Evolutionary conservation across 1,139 yeast genomes (phyloP).

Genomic region (Diutina siamensis): DNA sequence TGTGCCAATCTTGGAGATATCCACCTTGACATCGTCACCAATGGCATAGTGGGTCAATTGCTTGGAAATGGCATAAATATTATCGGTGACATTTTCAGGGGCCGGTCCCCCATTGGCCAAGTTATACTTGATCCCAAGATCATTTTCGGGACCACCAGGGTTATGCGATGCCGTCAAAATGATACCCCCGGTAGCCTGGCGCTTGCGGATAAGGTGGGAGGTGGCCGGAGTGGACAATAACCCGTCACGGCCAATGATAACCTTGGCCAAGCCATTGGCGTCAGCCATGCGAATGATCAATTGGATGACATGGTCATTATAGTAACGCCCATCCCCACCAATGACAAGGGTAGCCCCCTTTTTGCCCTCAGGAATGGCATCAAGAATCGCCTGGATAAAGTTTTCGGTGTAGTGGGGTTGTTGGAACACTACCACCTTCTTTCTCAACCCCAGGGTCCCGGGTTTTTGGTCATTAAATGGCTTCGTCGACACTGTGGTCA

Average conservation of each 20-base stretch:
- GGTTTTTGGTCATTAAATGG: slow-evolving; percentile 91
- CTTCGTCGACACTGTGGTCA: slow-evolving; percentile 37
- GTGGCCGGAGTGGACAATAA: slow-evolving; percentile 94
- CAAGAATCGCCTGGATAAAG: slow-evolving; percentile 77
- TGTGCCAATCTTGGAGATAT: slow-evolving; percentile 48
- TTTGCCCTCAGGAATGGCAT: slow-evolving; percentile 85
- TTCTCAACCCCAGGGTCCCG: slow-evolving; percentile 94
- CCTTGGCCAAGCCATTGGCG: slow-evolving; percentile 79
- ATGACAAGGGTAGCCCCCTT: slow-evolving; percentile 67
- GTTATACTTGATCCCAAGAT: slow-evolving; percentile 93
- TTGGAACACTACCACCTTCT: slow-evolving; percentile 78
- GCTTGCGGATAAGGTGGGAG: slow-evolving; percentile 76
- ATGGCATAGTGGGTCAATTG: slow-evolving; percentile 46
- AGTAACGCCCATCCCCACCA: slow-evolving; percentile 96
- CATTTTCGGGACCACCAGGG: slow-evolving; percentile 96
- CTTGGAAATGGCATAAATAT: slow-evolving; percentile 65
- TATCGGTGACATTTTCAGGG: slow-evolving; percentile 89
- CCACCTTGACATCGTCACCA: slow-evolving; percentile 48
- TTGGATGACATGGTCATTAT: slow-evolving; percentile 73
- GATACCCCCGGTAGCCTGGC: slow-evolving; percentile 83
- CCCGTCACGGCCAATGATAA: slow-evolving; percentile 82
- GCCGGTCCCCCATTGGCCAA: slow-evolving; percentile 97
- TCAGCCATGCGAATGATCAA: slow-evolving; percentile 75
- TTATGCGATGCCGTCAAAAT: slow-evolving; percentile 94
- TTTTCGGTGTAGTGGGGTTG: slow-evolving; percentile 81